Conservation (phyloP, 1,284 basidiomycete genomes). For the Rhodotorula sp. region DNA sequence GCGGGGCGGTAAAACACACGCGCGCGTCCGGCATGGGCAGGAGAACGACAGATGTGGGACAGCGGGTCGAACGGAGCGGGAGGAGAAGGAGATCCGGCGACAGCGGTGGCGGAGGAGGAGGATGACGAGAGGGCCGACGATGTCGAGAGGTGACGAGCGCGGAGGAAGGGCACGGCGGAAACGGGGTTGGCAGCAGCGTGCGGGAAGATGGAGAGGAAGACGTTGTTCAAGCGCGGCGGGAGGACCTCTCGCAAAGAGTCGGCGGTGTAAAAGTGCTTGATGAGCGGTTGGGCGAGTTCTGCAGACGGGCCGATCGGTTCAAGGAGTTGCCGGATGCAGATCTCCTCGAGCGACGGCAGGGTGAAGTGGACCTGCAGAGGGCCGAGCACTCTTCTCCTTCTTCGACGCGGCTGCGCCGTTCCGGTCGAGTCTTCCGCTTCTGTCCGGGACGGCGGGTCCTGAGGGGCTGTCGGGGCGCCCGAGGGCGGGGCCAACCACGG, state of each 20-base stretch:
- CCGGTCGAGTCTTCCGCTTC: background rate
- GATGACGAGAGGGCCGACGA: background rate
- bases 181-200: constrained; percentile 2
- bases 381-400: constrained; percentile 21
- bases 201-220: constrained; percentile 24
- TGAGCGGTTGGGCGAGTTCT: constrained; percentile 1
- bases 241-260: background rate
- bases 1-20: constrained; percentile 33
- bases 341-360: constrained; percentile 28
- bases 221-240: constrained; percentile 20
- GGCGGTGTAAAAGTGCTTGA: background rate
- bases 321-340: constrained; percentile 31
- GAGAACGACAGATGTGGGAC: constrained; percentile 32
- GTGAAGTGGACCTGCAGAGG: constrained; percentile 20
- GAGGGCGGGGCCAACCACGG: constrained; percentile 19
- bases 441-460: background rate
- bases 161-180: background rate
- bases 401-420: background rate
- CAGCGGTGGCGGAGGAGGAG: background rate
- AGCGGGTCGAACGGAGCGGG: constrained; percentile 33
- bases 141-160: constrained; percentile 10
- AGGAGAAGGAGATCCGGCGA: background rate
- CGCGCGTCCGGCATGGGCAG: constrained; percentile 19
- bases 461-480: constrained; percentile 3
- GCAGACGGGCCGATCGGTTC: background rate